Base-by-base conservation (phyloP, 495 filamentous ascomycete species). In the Penicillium soppii region DNA sequence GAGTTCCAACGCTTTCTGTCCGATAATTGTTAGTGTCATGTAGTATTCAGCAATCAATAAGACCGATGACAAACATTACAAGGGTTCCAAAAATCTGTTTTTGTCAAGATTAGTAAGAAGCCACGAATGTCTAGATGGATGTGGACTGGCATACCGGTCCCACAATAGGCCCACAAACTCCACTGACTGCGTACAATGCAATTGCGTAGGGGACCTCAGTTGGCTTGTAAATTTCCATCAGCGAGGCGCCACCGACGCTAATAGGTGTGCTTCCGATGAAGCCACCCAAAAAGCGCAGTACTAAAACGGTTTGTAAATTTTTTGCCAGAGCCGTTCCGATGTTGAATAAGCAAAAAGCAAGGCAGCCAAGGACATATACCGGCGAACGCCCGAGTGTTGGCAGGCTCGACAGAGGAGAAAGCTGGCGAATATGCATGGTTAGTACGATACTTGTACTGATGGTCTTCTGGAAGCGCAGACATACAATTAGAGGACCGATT, bases 271-370 rank as follows among this genome's bases (percentile, higher is more conserved):
- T 70, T 43, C 75, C 74, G 48, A 77, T 65, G 43, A 77, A 68
- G 5, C 75, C 75, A 32, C 74, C 75, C 6, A 78, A 40, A 61
- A 77, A 76, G 4, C 75, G 73, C 43, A 78, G 72, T 13, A 71
- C 71, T 4, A 77, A 55, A 20, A 77, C 60, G 50, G 73, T 76
- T 43, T 68, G 67, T 52, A 78, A 67, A 56, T 75, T 75, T 2
- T 59, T 62, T 26, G 70, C 67, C 0, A 73, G 44, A 0, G 73
- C 69, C n/a, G 72, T 73, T 1, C 70, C 70, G 21, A 72, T 66
- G 42, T 73, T 73, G 56, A 78, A 59, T 39, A 76, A 61, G 37
- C 77, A 72, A 61, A 78, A 78, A 16, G 75, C 42, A 16, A 65
- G 46, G 12, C 73, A 72, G 26, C 74, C 75, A 9, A 50, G 41